phyloP scores from a whole-genome alignment of 177 flowering plant genomes.

The Tripterygium wilfordii region DNA sequence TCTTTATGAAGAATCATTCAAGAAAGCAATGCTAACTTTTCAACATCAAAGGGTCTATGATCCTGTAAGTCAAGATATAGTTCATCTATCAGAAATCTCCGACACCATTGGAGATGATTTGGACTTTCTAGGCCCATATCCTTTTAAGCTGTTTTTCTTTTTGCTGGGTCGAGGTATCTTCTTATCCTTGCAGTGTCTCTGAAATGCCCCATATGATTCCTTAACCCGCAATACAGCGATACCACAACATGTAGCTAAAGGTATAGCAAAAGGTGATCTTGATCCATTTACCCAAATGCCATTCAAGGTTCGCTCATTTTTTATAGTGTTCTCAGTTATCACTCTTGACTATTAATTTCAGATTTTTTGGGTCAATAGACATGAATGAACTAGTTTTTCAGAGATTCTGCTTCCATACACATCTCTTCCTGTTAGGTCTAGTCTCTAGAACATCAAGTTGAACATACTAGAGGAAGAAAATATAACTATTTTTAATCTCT shows the following conservation, averaged over 20 bases:
- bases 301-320: slow-evolving; percentile 51
- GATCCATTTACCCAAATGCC: slow-evolving; percentile 85
- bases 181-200: not conserved
- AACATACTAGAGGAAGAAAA: too few relatives aligned
- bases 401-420: too few relatives aligned
- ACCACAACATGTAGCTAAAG: slow-evolving; percentile 65
- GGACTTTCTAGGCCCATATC: slow-evolving; percentile 99
- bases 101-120: slow-evolving; percentile 42
- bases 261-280: slow-evolving; percentile 78
- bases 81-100: slow-evolving; percentile 48
- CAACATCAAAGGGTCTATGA: slow-evolving; percentile 93
- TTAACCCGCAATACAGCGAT: slow-evolving; percentile 57
- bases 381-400: too few relatives aligned
- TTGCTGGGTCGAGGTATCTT: not conserved
- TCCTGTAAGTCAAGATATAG: slow-evolving; percentile 60
- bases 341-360: too few relatives aligned
- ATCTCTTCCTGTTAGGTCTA: too few relatives aligned
- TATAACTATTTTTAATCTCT: too few relatives aligned
- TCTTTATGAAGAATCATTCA: slow-evolving; percentile 80
- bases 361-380: too few relatives aligned
- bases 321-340: too few relatives aligned
- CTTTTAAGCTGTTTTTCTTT: slow-evolving; percentile 26
- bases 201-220: slow-evolving; percentile 14
- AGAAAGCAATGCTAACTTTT: slow-evolving; percentile 85
- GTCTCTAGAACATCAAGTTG: too few relatives aligned